Conservation (phyloP, 176 grass and related monocot genomes). For the Coix lacrymajobi region DNA sequence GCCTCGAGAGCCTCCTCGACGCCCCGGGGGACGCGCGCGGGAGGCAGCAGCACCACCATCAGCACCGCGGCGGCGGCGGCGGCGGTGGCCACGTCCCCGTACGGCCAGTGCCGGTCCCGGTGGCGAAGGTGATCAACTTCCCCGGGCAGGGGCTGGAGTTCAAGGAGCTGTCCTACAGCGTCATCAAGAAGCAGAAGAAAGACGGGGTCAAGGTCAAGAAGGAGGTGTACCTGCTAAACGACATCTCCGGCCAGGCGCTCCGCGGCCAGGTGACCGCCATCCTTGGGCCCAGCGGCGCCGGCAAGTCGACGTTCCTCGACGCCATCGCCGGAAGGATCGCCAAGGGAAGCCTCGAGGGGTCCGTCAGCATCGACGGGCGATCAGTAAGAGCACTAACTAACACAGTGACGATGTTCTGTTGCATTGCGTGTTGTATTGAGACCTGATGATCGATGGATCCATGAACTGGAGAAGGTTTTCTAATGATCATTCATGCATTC, state of each 20-base stretch:
- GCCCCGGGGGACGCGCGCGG: not conserved
- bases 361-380: constrained; percentile 46
- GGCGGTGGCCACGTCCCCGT: not conserved
- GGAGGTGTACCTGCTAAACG: constrained; percentile 62
- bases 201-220: constrained; percentile 48
- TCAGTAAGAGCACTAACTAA: constrained; percentile 24
- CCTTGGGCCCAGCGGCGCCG: constrained; percentile 63
- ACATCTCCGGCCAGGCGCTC: constrained; percentile 62
- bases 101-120: not conserved
- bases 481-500: not conserved
- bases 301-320: constrained; percentile 78
- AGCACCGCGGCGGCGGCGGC: not conserved
- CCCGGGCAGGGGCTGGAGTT: constrained; percentile 66
- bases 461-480: constrained; percentile 8
- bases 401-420: not conserved
- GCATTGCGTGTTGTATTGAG: not conserved
- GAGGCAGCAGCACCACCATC: not conserved
- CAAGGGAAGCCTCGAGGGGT: constrained; percentile 60
- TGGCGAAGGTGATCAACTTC: constrained; percentile 20
- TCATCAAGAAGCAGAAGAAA: constrained; percentile 73
- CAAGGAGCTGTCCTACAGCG: constrained; percentile 61
- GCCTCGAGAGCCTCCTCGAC: constrained; percentile 60
- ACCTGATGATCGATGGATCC: not conserved
- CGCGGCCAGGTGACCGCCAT: constrained; percentile 54
- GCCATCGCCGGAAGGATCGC: constrained; percentile 58